These are phyloP conservation scores for Mycena capillaripes DNA, from an alignment of 768 basidiomycete species.

Conservation along the genomic window DNA sequence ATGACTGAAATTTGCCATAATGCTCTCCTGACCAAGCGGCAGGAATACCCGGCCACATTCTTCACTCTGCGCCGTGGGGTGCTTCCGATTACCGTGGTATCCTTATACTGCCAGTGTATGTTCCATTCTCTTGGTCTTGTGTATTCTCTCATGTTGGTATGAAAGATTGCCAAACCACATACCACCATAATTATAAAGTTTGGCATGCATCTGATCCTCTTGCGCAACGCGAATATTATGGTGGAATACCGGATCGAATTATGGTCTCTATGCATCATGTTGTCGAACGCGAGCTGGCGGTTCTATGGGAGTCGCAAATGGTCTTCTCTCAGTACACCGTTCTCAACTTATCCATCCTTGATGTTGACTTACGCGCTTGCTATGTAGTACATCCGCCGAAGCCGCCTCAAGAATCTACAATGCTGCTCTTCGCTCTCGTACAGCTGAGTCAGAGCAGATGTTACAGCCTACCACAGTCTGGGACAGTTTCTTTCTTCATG, in stretches of 20 bases:
- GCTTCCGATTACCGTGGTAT: constrained; percentile 3
- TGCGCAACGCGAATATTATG: constrained; percentile 8
- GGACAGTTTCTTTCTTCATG: background rate
- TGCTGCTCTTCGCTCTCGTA: constrained; percentile 1
- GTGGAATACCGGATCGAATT: background rate
- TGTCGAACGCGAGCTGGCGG: background rate
- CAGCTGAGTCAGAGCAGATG: background rate
- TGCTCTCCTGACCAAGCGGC: background rate
- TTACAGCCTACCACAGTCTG: background rate
- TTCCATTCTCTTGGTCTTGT: background rate
- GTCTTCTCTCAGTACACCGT: constrained; percentile 5
- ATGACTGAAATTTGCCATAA: background rate
- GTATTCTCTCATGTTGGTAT: background rate
- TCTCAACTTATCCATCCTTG: background rate
- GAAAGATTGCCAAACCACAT: constrained; percentile 12
- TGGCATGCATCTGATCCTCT: background rate
- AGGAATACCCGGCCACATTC: background rate
- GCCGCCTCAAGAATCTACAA: constrained; percentile 7
- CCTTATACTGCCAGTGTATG: constrained; percentile 7
- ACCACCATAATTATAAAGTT: constrained; percentile 11
- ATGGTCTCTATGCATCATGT: constrained; percentile 11
- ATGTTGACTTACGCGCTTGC: too few relatives aligned
- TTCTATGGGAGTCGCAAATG: constrained; percentile 11
- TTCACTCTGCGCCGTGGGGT: constrained; percentile 3
- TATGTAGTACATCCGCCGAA: constrained; percentile 8